phyloP scores from a whole-genome alignment of 352 stramenopile species.

The Phytophthora podocarpi region DNA sequence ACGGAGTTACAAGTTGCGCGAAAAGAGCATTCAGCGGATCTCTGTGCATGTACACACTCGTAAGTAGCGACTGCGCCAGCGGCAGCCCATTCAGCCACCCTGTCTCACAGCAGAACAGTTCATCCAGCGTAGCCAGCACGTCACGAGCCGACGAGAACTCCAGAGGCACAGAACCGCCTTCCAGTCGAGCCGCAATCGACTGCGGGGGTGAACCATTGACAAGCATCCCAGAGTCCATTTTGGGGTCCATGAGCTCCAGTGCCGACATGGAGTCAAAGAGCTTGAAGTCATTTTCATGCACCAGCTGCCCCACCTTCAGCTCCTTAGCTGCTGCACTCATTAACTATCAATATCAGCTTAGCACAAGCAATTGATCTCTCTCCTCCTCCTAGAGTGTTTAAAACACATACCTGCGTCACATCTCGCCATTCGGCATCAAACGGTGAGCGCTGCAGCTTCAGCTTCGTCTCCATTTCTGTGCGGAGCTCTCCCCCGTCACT shows the following conservation, averaged over 20 bases:
- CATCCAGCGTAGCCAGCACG: constrained; percentile 77
- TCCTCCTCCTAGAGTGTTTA: neutral
- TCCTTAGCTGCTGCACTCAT: constrained; percentile 72
- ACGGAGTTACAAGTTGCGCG: constrained; percentile 37
- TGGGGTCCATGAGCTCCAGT: constrained; percentile 93
- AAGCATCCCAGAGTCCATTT: constrained; percentile 94
- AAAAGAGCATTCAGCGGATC: constrained; percentile 80
- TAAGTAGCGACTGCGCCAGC: constrained; percentile 89
- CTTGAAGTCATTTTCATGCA: constrained; percentile 86
- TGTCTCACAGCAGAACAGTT: constrained; percentile 74
- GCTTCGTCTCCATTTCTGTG: constrained; percentile 35
- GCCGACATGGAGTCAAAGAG: constrained; percentile 95
- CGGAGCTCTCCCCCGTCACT: constrained; percentile 41
- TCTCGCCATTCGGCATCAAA: constrained; percentile 44
- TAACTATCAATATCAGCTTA: constrained; percentile 37
- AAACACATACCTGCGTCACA: constrained; percentile 51
- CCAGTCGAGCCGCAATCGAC: constrained; percentile 59
- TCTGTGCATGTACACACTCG: constrained; percentile 89
- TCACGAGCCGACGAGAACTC: constrained; percentile 69
- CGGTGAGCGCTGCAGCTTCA: constrained; percentile 32
- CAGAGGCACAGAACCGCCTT: constrained; percentile 46
- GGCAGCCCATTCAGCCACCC: constrained; percentile 88
- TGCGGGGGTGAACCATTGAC: constrained; percentile 58
- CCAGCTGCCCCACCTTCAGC: constrained; percentile 79
- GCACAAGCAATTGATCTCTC: constrained; percentile 9